Conservation (phyloP, 2,329 filamentous ascomycete species). For the Colletotrichum orchidophilum region DNA sequence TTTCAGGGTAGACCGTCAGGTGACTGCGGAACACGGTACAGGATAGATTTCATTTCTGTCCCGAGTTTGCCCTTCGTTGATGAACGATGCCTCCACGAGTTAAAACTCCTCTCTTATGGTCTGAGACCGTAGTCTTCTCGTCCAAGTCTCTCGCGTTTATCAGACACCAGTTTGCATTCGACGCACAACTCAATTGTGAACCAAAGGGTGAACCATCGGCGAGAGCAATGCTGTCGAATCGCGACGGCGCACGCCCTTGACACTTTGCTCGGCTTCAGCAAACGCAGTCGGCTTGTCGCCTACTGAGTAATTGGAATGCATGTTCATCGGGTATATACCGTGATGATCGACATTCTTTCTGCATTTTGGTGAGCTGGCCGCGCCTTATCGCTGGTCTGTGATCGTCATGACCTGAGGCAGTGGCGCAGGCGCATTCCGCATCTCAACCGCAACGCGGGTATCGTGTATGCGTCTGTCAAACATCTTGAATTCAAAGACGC, state of each 20-base stretch:
- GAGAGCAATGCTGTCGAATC: background rate
- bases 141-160: background rate
- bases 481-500: slow-evolving; percentile 61
- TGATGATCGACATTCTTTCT: background rate
- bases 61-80: no score
- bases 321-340: background rate
- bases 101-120: background rate
- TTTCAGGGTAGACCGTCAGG: background rate
- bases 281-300: background rate
- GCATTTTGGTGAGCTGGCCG: background rate
- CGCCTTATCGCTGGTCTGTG: slow-evolving; percentile 24
- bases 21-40: background rate
- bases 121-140: background rate
- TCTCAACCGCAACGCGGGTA: slow-evolving; percentile 54
- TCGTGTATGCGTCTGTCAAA: slow-evolving; percentile 64
- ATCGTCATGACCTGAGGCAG: slow-evolving; percentile 38
- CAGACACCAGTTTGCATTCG: background rate
- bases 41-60: background rate
- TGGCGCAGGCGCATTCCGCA: slow-evolving; percentile 48
- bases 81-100: background rate
- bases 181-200: background rate
- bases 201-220: background rate
- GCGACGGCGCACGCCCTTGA: background rate
- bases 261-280: no score
- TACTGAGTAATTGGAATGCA: no score